phyloP scores from a whole-genome alignment of 345 rosid species.

The Melastoma malabathricum region DNA sequence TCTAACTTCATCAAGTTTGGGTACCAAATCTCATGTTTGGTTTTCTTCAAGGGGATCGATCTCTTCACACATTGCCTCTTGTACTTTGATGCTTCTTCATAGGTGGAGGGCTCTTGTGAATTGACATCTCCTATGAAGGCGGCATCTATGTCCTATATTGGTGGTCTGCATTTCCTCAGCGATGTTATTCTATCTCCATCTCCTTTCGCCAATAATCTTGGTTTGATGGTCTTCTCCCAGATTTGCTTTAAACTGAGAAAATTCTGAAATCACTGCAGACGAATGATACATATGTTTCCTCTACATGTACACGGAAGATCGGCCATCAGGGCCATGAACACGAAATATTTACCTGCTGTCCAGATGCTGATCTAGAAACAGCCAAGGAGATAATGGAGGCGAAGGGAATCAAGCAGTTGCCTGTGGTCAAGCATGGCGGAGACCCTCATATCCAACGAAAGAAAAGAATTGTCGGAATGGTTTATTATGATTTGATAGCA shows the following conservation, averaged over 20 bases:
- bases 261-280: slow-evolving; percentile 29
- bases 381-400: slow-evolving; percentile 97
- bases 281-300: slow-evolving; percentile 47
- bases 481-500: slow-evolving; percentile 66
- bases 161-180: too few species aligned
- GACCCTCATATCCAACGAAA: slow-evolving; percentile 44
- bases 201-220: slow-evolving; percentile 19
- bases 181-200: slow-evolving; percentile 88
- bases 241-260: too few species aligned
- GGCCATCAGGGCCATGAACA: slow-evolving; percentile 65
- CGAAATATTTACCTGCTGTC: slow-evolving; percentile 73
- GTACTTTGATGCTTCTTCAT: too few species aligned
- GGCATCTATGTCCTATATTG: too few species aligned
- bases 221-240: neutral
- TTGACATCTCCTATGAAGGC: too few species aligned
- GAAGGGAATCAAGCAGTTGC: slow-evolving; percentile 84
- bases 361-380: slow-evolving; percentile 53
- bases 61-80: too few species aligned
- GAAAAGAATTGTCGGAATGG: slow-evolving; percentile 54
- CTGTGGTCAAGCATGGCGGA: slow-evolving; percentile 58
- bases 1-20: too few species aligned
- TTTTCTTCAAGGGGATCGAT: too few species aligned
- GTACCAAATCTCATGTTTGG: too few species aligned
- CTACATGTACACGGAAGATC: slow-evolving; percentile 64
- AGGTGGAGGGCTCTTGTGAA: too few species aligned